Conservation (phyloP, 345 rosid species). For the Gossypium bickii region DNA sequence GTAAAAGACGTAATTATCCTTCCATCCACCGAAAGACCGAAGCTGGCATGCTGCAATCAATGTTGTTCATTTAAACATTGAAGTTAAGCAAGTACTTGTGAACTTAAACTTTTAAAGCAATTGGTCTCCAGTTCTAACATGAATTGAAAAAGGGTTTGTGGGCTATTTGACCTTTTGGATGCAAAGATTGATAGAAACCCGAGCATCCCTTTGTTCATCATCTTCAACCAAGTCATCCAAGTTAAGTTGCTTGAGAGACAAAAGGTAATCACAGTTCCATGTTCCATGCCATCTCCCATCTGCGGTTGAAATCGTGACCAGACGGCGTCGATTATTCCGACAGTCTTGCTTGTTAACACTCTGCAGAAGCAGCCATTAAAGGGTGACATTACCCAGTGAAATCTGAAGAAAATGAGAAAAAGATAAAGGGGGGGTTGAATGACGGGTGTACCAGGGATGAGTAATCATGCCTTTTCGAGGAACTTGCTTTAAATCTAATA, state of each 20-base stretch:
- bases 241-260: constrained; percentile 57
- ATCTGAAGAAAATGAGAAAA: background rate
- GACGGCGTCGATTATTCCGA: constrained; percentile 26
- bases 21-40: constrained; percentile 85
- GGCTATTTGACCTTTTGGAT: constrained; percentile 46
- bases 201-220: constrained; percentile 37
- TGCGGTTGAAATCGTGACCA: constrained; percentile 60
- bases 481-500: constrained; percentile 8
- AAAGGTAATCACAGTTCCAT: constrained; percentile 54
- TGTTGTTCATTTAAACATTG: background rate
- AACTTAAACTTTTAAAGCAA: too few species aligned
- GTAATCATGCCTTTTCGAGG: constrained; percentile 22
- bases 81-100: background rate
- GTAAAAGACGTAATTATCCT: constrained; percentile 55
- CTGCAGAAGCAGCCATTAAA: constrained; percentile 7
- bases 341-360: constrained; percentile 13
- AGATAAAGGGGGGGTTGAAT: background rate
- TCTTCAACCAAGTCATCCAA: constrained; percentile 70
- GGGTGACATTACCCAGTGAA: background rate
- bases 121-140: background rate
- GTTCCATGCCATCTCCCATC: constrained; percentile 68
- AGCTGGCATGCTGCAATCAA: constrained; percentile 70
- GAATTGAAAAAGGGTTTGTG: background rate
- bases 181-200: constrained; percentile 50
- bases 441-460: constrained; percentile 15